Evolutionary conservation across 1,139 yeast species (phyloP).

Genomic region (Cylindricascospora bacillispora): DNA sequence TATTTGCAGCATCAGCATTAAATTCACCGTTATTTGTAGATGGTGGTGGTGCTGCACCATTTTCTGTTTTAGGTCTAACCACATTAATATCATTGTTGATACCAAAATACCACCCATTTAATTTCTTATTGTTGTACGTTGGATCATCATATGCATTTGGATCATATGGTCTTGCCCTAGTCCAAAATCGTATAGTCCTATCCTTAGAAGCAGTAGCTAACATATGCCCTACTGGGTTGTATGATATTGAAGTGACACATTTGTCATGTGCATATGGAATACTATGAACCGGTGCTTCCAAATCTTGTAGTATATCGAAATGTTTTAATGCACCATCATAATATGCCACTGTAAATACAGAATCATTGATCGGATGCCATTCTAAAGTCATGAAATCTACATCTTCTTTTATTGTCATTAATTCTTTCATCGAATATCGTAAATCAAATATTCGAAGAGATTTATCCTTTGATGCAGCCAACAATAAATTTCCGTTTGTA

Average conservation of each 20-base stretch:
- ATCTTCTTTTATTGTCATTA: slow-evolving; percentile 63
- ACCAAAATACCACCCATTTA: slow-evolving; percentile 62
- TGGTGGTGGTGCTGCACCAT: slow-evolving; percentile 26
- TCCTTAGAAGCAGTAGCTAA: slow-evolving; percentile 90
- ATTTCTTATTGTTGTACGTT: slow-evolving; percentile 59
- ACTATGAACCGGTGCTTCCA: slow-evolving; percentile 42
- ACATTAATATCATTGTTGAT: slow-evolving; percentile 57
- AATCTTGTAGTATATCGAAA: slow-evolving; percentile 46
- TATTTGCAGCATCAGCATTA: background rate
- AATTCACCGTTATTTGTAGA: background rate
- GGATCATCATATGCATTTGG: slow-evolving; percentile 74
- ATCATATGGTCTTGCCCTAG: slow-evolving; percentile 84
- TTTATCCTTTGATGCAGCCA: slow-evolving; percentile 80
- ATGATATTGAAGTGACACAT: slow-evolving; percentile 80
- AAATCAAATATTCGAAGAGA: slow-evolving; percentile 82
- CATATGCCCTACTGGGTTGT: slow-evolving; percentile 89
- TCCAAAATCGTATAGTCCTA: slow-evolving; percentile 90
- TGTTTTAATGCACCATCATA: slow-evolving; percentile 81
- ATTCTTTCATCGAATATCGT: slow-evolving; percentile 61
- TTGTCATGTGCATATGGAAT: slow-evolving; percentile 92
- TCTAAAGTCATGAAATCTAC: slow-evolving; percentile 75
- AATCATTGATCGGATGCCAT: slow-evolving; percentile 88
- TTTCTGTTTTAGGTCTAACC: slow-evolving; percentile 25
- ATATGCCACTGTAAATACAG: slow-evolving; percentile 73
- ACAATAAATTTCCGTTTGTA: slow-evolving; percentile 43